Evolutionary conservation across 1,139 yeast species (phyloP), one percentile per base, ranked within the genome.

Genomic region (Pichia sp.): DNA sequence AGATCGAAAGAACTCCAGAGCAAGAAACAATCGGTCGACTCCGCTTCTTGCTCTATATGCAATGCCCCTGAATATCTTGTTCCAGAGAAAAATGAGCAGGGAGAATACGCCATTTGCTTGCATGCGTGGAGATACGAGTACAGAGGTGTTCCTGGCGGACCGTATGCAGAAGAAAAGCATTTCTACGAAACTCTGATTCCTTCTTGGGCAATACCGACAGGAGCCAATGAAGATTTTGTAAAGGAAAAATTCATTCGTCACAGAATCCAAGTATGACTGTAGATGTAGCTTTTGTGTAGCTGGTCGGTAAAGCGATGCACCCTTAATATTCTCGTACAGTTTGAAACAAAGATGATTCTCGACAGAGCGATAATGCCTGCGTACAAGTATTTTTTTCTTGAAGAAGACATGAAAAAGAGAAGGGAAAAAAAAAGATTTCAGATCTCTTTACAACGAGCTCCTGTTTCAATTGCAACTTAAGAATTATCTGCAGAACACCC

Each of bases 61-160:
- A 72, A 71, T 2, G 67, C 75, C 4, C 27, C 30, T 6, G 7
- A 20, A n/a, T 48, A 20, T 16, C 16, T 29, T 7, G 7, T 36
- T 6, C 43, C 43, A 6, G 49, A 46, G 4, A 61, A 64, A 1
- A 57, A 76, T 6, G 75, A 73, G 52, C 63, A 68, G 1, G 76
- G 75, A 47, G 74, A 74, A 17, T 64, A 77, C 59, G 71, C 66
- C 17, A 70, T 84, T n/a, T 80, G 78, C 76, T 65, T 84, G 46
- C 89, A 84, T 69, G 81, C 88, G 6, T 54, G 50, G 4, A 71
- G 71, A 49, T 82, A 81, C 58, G 29, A 43, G 6, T 52, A 38
- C 33, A 24, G 5, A 60, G 67, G 46, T 62, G n/a, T 30, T 8
- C 10, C 49, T 2, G 24, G 17, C 7, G 49, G 55, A 2, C 42